phyloP scores from a whole-genome alignment of 2,329 filamentous ascomycete species.

The Dactylellina drechsleri region DNA sequence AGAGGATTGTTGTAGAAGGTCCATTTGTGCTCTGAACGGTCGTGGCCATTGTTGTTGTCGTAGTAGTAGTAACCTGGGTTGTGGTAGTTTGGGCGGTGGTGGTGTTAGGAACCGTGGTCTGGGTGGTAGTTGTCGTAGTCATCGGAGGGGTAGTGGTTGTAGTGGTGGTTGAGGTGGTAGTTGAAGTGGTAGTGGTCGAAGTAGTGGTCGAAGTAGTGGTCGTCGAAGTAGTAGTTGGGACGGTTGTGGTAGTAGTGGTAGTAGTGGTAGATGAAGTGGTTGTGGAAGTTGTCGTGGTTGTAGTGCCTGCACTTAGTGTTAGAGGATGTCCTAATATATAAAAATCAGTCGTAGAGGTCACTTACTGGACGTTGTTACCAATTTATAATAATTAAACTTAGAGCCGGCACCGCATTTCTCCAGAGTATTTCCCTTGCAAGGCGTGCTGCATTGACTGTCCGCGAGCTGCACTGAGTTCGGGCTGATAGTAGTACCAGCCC shows the following conservation, averaged over 20 bases:
- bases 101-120: constrained; percentile 9
- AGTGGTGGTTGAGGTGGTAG: constrained; percentile 46
- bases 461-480: constrained; percentile 54
- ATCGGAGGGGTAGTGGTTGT: constrained; percentile 18
- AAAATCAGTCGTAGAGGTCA: no score
- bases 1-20: constrained; percentile 9
- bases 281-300: no score
- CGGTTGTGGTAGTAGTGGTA: constrained; percentile 42
- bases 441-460: constrained; percentile 8
- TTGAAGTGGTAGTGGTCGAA: constrained; percentile 15
- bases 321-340: no score
- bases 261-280: no score
- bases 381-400: constrained; percentile 60
- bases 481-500: constrained; percentile 28
- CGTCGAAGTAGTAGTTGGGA: constrained; percentile 48
- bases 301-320: no score
- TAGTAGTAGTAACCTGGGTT: constrained; percentile 13
- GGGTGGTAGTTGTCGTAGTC: constrained; percentile 16
- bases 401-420: constrained; percentile 63
- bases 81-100: constrained; percentile 15
- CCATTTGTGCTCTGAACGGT: constrained; percentile 7
- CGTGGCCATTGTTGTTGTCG: constrained; percentile 15
- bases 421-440: constrained; percentile 61
- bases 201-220: constrained; percentile 8
- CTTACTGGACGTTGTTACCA: not conserved